Evolutionary conservation across 169 alveolate genomes (phyloP).

Genomic region (Cryptosporidium sp.): DNA sequence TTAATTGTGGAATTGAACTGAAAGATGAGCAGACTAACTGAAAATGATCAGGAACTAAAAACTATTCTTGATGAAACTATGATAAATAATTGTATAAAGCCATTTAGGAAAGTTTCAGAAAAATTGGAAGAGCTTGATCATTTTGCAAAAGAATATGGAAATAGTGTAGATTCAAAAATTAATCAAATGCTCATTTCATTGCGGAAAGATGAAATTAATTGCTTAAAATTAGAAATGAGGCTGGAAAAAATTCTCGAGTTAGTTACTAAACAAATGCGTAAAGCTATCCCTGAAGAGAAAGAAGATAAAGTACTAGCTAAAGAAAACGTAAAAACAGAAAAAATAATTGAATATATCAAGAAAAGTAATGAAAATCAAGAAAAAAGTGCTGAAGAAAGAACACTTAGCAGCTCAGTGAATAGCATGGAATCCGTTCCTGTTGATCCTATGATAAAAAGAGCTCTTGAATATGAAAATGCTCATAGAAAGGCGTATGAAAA

Average conservation of each 20-base stretch:
- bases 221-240: slow-evolving; percentile 34
- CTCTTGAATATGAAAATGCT: neutral
- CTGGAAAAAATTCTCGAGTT: slow-evolving; percentile 60
- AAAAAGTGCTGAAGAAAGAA: neutral
- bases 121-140: neutral
- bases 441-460: slow-evolving; percentile 13
- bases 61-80: neutral
- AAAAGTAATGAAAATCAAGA: neutral
- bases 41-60: slow-evolving; percentile 9
- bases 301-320: neutral
- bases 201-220: slow-evolving; percentile 17
- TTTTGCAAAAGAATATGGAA: slow-evolving; percentile 25
- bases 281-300: neutral
- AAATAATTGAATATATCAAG: neutral
- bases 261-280: neutral
- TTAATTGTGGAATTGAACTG: neutral
- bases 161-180: slow-evolving; percentile 9
- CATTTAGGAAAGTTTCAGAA: slow-evolving; percentile 13
- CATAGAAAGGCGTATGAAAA: neutral
- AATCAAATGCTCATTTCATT: slow-evolving; percentile 1
- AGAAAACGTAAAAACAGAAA: neutral
- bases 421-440: slow-evolving; percentile 16
- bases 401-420: slow-evolving; percentile 13
- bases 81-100: slow-evolving; percentile 29
- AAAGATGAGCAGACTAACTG: slow-evolving; percentile 11